Conservation (phyloP, 2,329 filamentous ascomycete genomes). For the Colletotrichum nymphaeae region DNA sequence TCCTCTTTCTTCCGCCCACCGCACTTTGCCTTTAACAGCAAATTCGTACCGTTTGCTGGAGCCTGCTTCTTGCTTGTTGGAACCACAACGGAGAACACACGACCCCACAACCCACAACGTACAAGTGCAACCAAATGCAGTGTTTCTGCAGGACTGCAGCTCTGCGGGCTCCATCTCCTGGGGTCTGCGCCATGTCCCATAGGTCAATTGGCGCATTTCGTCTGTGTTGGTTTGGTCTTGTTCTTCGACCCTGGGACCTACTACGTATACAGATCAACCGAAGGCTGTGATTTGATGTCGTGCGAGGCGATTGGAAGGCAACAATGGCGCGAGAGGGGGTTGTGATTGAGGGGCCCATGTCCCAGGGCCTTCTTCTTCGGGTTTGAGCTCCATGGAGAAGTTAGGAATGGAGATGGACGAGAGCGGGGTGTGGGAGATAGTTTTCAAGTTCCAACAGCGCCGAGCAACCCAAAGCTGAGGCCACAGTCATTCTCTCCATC, state of each 20-base stretch:
- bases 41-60: background rate
- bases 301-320: background rate
- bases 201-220: conserved; percentile 1
- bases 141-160: conserved; percentile 28
- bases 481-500: background rate
- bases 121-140: conserved; percentile 7
- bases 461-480: background rate
- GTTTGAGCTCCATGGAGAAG: background rate
- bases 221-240: conserved; percentile 21
- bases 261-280: background rate
- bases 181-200: conserved; percentile 1
- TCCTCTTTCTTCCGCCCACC: conserved; percentile 19
- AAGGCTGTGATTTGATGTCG: background rate
- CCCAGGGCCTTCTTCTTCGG: background rate
- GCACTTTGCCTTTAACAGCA: conserved; percentile 8
- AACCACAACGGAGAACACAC: background rate
- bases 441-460: background rate
- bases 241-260: background rate
- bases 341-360: background rate
- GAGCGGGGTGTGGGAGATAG: background rate
- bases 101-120: background rate
- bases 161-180: conserved; percentile 3
- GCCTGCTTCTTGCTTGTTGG: background rate
- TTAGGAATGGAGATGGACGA: background rate
- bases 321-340: background rate